phyloP scores from a whole-genome alignment of 2,329 filamentous ascomycete species.

The Aspergillus viridinutans region DNA sequence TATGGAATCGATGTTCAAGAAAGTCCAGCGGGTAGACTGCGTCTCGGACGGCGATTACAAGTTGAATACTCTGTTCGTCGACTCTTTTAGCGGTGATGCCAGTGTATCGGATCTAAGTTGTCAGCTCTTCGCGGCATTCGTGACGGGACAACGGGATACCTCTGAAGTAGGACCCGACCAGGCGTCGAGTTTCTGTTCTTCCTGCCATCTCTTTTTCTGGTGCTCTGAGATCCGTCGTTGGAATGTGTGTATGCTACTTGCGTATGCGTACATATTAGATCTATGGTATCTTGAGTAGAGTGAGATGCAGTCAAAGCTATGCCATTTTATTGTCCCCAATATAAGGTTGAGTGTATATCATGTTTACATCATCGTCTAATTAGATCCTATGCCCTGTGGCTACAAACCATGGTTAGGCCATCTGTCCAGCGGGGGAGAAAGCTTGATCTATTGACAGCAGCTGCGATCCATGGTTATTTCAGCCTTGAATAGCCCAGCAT shows the following conservation, averaged over 20 bases:
- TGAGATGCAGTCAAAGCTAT: not conserved
- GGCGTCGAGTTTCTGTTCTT: not conserved
- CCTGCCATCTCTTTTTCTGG: not conserved
- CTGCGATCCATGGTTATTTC: too few relatives aligned
- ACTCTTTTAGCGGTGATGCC: not conserved
- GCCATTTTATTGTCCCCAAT: too few relatives aligned
- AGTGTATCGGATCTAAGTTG: not conserved
- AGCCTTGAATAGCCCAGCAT: too few relatives aligned
- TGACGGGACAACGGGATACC: not conserved
- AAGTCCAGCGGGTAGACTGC: slow-evolving; percentile 72
- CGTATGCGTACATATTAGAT: not conserved
- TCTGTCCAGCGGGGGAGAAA: too few relatives aligned
- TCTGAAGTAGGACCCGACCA: not conserved
- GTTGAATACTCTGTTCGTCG: slow-evolving; percentile 37
- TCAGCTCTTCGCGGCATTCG: not conserved
- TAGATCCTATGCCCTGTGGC: too few relatives aligned
- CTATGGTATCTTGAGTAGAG: too few relatives aligned
- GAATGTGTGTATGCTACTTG: not conserved
- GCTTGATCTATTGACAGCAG: too few relatives aligned
- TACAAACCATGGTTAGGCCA: not conserved
- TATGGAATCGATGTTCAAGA: slow-evolving; percentile 53
- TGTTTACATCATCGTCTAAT: not conserved
- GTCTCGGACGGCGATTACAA: slow-evolving; percentile 69
- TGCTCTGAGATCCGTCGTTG: not conserved
- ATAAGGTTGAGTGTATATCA: not conserved